A percentile compares a stretch with the other conserved stretches of the same genome.
Evolutionary conservation across 495 filamentous ascomycete genomes (phyloP).

Genomic region (Filosporella fistucella): DNA sequence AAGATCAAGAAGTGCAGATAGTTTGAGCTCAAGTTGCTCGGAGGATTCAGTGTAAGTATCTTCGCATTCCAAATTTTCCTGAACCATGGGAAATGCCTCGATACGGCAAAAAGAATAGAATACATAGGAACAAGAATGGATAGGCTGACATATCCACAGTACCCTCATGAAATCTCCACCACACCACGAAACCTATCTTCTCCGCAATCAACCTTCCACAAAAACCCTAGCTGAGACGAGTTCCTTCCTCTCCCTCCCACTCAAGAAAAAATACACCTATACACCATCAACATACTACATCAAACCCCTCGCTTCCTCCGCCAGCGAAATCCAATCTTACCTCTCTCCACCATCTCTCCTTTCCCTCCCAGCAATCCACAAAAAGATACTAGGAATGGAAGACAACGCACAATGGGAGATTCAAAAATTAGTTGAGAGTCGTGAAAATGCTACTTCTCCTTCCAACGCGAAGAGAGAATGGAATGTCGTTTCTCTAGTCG

Average conservation of each 20-base stretch:
- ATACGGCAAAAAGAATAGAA: too few relatives aligned
- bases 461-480: constrained; percentile 1
- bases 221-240: not conserved
- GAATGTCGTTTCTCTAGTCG: constrained; percentile 1
- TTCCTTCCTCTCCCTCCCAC: constrained; percentile 3
- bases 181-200: constrained; percentile 8
- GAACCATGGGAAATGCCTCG: too few relatives aligned
- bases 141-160: too few relatives aligned
- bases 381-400: constrained; percentile 2
- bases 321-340: constrained; percentile 3
- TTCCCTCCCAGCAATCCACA: too few relatives aligned
- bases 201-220: constrained; percentile 2
- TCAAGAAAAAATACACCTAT: not conserved
- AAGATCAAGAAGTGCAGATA: not conserved
- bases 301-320: constrained; percentile 7
- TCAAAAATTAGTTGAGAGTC: constrained; percentile 6
- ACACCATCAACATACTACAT: constrained; percentile 6
- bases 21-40: constrained; percentile 4
- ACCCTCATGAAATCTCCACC: not conserved
- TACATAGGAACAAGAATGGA: too few relatives aligned
- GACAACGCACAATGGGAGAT: constrained; percentile 13
- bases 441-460: constrained; percentile 5
- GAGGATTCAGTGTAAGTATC: too few relatives aligned
- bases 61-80: too few relatives aligned
- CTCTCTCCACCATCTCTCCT: too few relatives aligned